These are phyloP conservation scores for Apiospora sp. DNA, from an alignment of 2,329 filamentous ascomycete genomes.

Conservation along the genomic window DNA sequence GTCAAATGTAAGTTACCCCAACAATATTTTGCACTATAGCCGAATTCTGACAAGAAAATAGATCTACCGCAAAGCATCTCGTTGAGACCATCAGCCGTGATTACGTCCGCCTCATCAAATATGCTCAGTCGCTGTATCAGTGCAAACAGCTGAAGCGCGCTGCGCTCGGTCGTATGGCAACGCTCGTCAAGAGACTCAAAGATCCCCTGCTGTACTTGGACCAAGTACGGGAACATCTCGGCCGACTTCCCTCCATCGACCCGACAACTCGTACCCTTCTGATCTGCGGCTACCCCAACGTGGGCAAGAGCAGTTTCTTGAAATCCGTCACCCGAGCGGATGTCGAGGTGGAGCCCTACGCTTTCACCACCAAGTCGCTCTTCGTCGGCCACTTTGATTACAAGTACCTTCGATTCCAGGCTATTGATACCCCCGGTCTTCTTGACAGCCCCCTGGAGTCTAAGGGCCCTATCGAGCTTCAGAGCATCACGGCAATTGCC, in stretches of 20 bases:
- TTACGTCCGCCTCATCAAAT: slow-evolving; percentile 95
- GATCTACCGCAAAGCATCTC: slow-evolving; percentile 88
- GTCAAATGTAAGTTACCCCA: slow-evolving; percentile 70
- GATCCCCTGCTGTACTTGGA: slow-evolving; percentile 95
- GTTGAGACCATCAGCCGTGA: slow-evolving; percentile 97
- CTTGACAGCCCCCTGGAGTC: slow-evolving; percentile 96
- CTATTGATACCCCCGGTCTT: slow-evolving; percentile 98
- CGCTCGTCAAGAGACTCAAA: slow-evolving; percentile 92
- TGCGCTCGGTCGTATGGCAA: slow-evolving; percentile 96
- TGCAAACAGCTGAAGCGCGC: slow-evolving; percentile 99
- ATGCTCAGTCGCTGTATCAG: slow-evolving; percentile 95
- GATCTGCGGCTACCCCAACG: slow-evolving; percentile 97
- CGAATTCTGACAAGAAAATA: neutral
- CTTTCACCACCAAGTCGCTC: slow-evolving; percentile 96
- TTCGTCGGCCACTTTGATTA: slow-evolving; percentile 99
- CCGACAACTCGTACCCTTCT: slow-evolving; percentile 95
- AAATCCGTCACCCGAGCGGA: slow-evolving; percentile 92
- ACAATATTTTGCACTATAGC: neutral
- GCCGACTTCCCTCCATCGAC: slow-evolving; percentile 97
- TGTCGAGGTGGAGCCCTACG: slow-evolving; percentile 96
- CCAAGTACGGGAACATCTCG: slow-evolving; percentile 95
- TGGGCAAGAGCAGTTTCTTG: slow-evolving; percentile 96
- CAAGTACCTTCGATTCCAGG: slow-evolving; percentile 82
- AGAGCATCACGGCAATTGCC: slow-evolving; percentile 96
- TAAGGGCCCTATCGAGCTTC: slow-evolving; percentile 99